phyloP scores from a whole-genome alignment of 345 rosid genomes.

The Limnanthes douglasii region DNA sequence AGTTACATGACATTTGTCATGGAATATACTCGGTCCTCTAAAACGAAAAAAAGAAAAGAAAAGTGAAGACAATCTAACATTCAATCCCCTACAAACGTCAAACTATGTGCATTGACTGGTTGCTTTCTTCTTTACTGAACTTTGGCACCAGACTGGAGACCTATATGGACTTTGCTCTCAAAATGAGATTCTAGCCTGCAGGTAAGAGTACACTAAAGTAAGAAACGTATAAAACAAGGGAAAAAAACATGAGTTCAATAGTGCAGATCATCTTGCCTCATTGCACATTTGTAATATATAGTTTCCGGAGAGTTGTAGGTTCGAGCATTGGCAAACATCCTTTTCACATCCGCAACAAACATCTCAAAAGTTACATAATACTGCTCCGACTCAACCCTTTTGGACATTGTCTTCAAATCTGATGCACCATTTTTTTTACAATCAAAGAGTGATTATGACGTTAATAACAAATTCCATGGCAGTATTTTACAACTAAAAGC shows the following conservation, averaged over 20 bases:
- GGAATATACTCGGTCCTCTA: neutral
- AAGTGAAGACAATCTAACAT: neutral
- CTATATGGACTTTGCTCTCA: conserved; percentile 75
- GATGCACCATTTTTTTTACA: conserved; percentile 2
- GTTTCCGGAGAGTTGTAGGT: conserved; percentile 90
- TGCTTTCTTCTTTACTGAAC: conserved; percentile 22
- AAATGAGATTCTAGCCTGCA: conserved; percentile 83
- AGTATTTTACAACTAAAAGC: no score
- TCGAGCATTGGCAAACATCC: conserved; percentile 88
- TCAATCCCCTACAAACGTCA: neutral
- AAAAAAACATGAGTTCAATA: neutral
- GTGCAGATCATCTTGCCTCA: conserved; percentile 30
- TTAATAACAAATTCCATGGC: no score
- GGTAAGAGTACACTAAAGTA: neutral
- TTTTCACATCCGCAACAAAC: conserved; percentile 88
- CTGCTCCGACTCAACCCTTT: conserved; percentile 91
- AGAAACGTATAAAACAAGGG: neutral
- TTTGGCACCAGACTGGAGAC: conserved; percentile 57
- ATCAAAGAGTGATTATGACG: neutral
- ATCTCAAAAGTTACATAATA: conserved; percentile 88
- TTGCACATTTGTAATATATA: conserved; percentile 78
- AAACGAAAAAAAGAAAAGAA: neutral
- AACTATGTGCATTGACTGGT: neutral
- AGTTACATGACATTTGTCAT: no score
- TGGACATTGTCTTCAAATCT: conserved; percentile 89